phyloP scores from a whole-genome alignment of 305 asterid species.

The Fraxinus paxiana region DNA sequence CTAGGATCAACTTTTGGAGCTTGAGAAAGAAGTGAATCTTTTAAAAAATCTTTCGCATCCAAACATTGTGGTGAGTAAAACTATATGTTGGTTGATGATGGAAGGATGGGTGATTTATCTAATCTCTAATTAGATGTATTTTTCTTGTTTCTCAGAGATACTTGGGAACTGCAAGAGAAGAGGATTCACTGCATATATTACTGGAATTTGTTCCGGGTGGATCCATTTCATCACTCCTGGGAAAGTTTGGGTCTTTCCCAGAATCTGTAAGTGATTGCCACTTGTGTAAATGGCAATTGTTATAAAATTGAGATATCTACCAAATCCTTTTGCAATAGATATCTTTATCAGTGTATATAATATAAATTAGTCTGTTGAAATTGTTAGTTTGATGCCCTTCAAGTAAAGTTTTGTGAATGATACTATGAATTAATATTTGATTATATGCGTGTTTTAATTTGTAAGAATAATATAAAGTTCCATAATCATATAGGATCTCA shows the following conservation, averaged over 20 bases:
- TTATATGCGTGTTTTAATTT: not conserved
- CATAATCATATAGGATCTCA: not conserved
- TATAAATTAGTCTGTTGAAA: not conserved
- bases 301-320: constrained; percentile 12
- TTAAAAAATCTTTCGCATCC: constrained; percentile 84
- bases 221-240: constrained; percentile 87
- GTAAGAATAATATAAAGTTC: not conserved
- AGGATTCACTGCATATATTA: constrained; percentile 72
- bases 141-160: constrained; percentile 60
- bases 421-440: not conserved
- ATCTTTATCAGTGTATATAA: not conserved
- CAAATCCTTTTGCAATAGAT: not conserved
- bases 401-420: not conserved
- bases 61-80: constrained; percentile 76
- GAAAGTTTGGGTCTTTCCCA: constrained; percentile 88
- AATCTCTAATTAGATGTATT: constrained; percentile 11
- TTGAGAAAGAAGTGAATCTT: constrained; percentile 86
- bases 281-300: not conserved
- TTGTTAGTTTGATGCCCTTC: not conserved
- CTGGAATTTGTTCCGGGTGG: constrained; percentile 96
- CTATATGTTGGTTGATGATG: constrained; percentile 16
- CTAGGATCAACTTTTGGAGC: constrained; percentile 84
- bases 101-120: not conserved
- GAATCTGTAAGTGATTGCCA: constrained; percentile 67
- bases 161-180: constrained; percentile 87